Evolutionary conservation across 73 alveolate species (phyloP).

Genomic region (Paramecium bursaria): DNA sequence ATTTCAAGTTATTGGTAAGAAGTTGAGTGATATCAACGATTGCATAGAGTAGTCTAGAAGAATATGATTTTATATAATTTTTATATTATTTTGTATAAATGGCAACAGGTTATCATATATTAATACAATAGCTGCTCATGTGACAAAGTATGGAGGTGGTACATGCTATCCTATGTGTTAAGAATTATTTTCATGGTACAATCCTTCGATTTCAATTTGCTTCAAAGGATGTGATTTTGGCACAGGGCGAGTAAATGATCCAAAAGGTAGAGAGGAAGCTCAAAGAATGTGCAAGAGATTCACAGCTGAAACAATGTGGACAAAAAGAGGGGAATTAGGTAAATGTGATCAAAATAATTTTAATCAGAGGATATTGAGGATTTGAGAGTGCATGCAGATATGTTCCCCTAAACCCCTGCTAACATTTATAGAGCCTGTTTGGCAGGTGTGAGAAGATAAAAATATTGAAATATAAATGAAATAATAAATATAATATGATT

Average conservation of each 20-base stretch:
- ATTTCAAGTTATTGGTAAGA: too few relatives aligned
- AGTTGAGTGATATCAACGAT: too few relatives aligned
- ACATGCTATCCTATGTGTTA: conserved; percentile 69
- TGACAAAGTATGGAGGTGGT: conserved; percentile 61
- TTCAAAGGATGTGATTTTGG: conserved; percentile 91
- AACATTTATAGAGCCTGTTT: conserved; percentile 89
- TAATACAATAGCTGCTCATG: conserved; percentile 33
- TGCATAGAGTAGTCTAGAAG: too few relatives aligned
- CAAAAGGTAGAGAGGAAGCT: conserved; percentile 80
- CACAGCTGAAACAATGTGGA: conserved; percentile 76
- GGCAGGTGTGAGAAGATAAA: conserved; percentile 91
- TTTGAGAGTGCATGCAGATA: conserved; percentile 84
- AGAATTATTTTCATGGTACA: conserved; percentile 70
- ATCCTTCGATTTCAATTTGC: conserved; percentile 75
- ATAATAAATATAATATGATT: neutral
- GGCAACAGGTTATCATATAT: neutral
- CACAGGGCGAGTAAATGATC: conserved; percentile 84
- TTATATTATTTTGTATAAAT: too few relatives aligned
- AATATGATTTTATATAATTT: too few relatives aligned
- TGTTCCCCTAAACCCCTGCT: conserved; percentile 82
- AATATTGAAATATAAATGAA: conserved; percentile 75
- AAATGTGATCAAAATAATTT: conserved; percentile 8
- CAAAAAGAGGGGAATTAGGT: conserved; percentile 74
- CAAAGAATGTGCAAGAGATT: conserved; percentile 91
- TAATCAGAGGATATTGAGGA: conserved; percentile 78